These are phyloP conservation scores for Mortierella sp. DNA, from an alignment of 371 early-diverging fungal species.

Conservation along the genomic window DNA sequence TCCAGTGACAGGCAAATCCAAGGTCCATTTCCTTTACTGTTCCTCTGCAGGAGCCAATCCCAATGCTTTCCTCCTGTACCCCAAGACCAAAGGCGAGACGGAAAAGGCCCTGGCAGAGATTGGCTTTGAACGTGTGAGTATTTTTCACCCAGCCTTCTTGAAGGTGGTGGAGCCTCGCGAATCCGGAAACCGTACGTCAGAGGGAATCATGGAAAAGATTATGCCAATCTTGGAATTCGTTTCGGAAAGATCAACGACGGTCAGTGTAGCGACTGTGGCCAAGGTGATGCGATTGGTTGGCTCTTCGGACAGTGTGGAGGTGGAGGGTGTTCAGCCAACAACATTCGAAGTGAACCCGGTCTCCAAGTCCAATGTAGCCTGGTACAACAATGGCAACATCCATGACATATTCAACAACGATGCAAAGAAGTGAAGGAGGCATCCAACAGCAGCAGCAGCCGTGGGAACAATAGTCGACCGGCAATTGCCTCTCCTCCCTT, in stretches of 20 bases:
- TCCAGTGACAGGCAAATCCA: conserved; percentile 46
- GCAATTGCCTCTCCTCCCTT: too few species aligned
- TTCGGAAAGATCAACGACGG: conserved; percentile 17
- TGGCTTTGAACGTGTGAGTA: conserved; percentile 72
- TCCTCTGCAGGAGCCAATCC: conserved; percentile 68
- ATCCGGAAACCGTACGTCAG: conserved; percentile 1
- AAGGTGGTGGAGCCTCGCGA: conserved; percentile 56
- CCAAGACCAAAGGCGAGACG: conserved; percentile 80
- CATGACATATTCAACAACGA: conserved; percentile 41
- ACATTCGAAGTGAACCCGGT: conserved; percentile 14
- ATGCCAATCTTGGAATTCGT: conserved; percentile 34
- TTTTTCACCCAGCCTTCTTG: conserved; percentile 73
- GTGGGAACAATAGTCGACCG: too few species aligned
- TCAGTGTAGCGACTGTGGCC: conserved; percentile 34
- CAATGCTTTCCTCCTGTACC: conserved; percentile 72
- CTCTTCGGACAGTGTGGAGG: conserved; percentile 15
- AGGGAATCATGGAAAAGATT: conserved; percentile 10
- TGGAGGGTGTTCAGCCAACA: conserved; percentile 29
- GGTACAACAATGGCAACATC: conserved; percentile 33
- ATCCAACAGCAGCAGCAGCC: too few species aligned
- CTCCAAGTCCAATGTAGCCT: conserved; percentile 25
- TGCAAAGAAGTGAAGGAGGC: conserved; percentile 27
- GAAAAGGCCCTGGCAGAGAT: conserved; percentile 68
- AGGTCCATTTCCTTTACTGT: conserved; percentile 74
- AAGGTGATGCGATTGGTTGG: conserved; percentile 38